Percentiles rank a stretch among this genome's conserved stretches.
phyloP scores from a whole-genome alignment of 305 asterid genomes.

The Stenogyne calaminthoides region DNA sequence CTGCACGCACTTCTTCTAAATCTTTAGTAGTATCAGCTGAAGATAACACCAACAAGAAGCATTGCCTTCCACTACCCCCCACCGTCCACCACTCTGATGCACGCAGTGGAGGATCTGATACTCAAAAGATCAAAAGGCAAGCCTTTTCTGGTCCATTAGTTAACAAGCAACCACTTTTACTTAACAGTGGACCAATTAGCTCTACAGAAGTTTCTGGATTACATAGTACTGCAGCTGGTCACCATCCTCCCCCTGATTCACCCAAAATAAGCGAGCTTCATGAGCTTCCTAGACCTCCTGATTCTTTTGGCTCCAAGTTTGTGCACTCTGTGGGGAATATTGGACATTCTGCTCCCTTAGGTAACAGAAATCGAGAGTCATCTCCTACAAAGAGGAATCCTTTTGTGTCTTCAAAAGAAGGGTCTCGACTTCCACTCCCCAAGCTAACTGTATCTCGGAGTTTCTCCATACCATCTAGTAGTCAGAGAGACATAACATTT shows the following conservation, averaged over 20 bases:
- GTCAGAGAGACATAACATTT: conserved; percentile 52
- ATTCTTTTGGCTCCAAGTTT: conserved; percentile 49
- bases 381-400: conserved; percentile 57
- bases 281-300: conserved; percentile 93
- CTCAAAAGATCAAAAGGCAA: conserved; percentile 52
- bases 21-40: conserved; percentile 35
- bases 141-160: conserved; percentile 77
- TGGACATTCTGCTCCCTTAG: conserved; percentile 77
- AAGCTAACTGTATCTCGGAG: conserved; percentile 66
- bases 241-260: conserved; percentile 36
- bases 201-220: conserved; percentile 57
- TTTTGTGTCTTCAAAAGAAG: conserved; percentile 43
- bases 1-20: conserved; percentile 41
- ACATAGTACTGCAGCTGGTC: conserved; percentile 58
- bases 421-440: conserved; percentile 75
- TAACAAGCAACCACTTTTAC: conserved; percentile 47
- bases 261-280: conserved; percentile 86
- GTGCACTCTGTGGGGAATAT: conserved; percentile 42
- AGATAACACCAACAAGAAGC: conserved; percentile 50
- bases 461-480: conserved; percentile 77
- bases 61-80: conserved; percentile 65
- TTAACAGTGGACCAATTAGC: conserved; percentile 64
- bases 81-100: conserved; percentile 47
- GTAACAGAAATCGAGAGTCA: conserved; percentile 51
- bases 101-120: conserved; percentile 46